Conservation (phyloP, 2,329 filamentous ascomycete species). For the Coniochaeta sp. region DNA sequence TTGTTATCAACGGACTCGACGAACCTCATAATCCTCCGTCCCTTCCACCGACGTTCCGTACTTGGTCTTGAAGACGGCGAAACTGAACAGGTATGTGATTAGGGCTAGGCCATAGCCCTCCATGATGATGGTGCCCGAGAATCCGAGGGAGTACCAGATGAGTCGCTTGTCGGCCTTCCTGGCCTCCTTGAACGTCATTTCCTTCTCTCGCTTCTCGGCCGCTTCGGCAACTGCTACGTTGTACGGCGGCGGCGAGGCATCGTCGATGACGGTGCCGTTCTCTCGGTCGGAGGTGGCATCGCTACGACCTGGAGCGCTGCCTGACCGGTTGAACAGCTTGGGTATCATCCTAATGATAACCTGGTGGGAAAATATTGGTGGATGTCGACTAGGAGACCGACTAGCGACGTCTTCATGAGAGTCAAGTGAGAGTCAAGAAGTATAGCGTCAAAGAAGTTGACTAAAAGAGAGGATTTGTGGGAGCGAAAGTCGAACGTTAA, state of each 20-base stretch:
- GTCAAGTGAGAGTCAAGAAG: not conserved
- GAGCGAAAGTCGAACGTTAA: not conserved
- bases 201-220: slow-evolving; percentile 7
- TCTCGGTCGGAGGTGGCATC: not conserved
- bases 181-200: slow-evolving; percentile 12
- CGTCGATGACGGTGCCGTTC: not conserved
- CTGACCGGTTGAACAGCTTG: not conserved
- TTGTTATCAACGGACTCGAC: slow-evolving; percentile 25
- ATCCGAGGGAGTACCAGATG: slow-evolving; percentile 13
- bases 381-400: not conserved
- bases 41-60: slow-evolving; percentile 5
- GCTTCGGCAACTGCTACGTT: slow-evolving; percentile 8
- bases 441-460: not conserved
- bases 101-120: slow-evolving; percentile 13
- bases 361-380: not conserved
- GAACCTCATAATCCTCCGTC: not conserved
- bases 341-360: not conserved
- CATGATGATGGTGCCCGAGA: slow-evolving; percentile 16
- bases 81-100: slow-evolving; percentile 12
- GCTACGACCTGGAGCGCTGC: not conserved
- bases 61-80: slow-evolving; percentile 8
- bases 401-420: not conserved
- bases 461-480: not conserved
- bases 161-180: slow-evolving; percentile 9
- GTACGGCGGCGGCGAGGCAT: slow-evolving; percentile 4